Evolutionary conservation across 371 early-diverging fungal species (phyloP), one percentile per base, ranked within the genome.

Genomic region (Rhizopus stolonifer): DNA sequence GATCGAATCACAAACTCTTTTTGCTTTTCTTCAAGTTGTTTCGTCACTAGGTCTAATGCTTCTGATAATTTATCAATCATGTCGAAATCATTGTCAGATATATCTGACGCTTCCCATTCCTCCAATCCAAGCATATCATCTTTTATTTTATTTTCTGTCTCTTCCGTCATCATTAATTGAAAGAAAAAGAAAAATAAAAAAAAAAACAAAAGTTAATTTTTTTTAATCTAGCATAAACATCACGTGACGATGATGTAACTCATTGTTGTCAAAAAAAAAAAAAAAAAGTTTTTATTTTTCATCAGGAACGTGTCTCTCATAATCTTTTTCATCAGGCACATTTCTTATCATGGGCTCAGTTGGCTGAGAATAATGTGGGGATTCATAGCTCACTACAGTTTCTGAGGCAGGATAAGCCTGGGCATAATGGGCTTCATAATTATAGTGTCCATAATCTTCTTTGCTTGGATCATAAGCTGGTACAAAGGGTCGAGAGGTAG

Each of bases 41-140:
- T 56, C 0, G 79, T 72, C 4, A 78, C 71, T 40, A 72, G 67
- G n/a, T 78, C 79, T 13, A 78, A 51, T 7, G 75, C 73, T 1
- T 62, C 61, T 1, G 79, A 78, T 7, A 78, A 49, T 59, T 58
- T 64, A 32, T 65, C 65, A 31, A 65, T 60, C 60, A 65, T 65
- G 43, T 65, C 65, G 49, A 65, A 65, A 17, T 65, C 65, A 46
- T 60, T 60, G n/a, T 65, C 65, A 21, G 61, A 60, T 54, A 65
- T 60, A 31, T 52, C 31, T 29, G 52, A 10, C 56, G 54, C 25
- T 13, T 10, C 0, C 54, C 29, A 2, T 46, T 58, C 1, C 29
- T 33, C 64, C 58, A 64, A 22, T 64, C 55, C 40, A 43, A 64
- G 54, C 25, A 54, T 34, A 11, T 61, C 61, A 17, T 56, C 29